These are phyloP conservation scores for Penicillium ochrochloron DNA, from an alignment of 495 filamentous ascomycete genomes.

Conservation along the genomic window DNA sequence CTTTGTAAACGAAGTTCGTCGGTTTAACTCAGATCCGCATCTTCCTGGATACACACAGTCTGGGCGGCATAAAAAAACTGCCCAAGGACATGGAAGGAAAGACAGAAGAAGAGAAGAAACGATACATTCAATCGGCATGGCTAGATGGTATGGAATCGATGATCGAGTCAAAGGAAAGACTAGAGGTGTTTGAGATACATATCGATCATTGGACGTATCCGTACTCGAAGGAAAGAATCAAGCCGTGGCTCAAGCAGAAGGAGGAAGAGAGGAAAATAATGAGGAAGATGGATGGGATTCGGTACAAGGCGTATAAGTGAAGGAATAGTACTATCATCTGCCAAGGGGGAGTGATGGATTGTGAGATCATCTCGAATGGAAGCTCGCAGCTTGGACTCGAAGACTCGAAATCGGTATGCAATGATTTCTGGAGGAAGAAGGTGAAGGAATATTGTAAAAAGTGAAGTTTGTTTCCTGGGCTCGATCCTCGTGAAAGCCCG, in stretches of 20 bases:
- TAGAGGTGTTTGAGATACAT: slow-evolving; percentile 14
- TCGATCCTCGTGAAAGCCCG: background rate
- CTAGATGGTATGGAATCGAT: background rate
- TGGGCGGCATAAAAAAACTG: background rate
- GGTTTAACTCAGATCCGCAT: background rate
- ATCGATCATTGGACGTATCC: slow-evolving; percentile 7
- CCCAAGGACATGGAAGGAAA: background rate
- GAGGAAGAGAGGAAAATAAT: slow-evolving; percentile 7
- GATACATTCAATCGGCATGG: background rate
- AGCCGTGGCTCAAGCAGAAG: slow-evolving; percentile 10
- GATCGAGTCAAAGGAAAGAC: background rate
- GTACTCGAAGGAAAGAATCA: slow-evolving; percentile 1
- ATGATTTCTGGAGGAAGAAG: slow-evolving; percentile 1
- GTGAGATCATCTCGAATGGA: slow-evolving; percentile 5
- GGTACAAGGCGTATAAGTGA: slow-evolving; percentile 12
- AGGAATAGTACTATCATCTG: slow-evolving; percentile 7
- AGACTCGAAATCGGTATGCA: background rate
- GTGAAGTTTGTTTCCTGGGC: background rate
- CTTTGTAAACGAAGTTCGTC: background rate
- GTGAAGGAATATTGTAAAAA: background rate
- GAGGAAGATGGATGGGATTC: background rate
- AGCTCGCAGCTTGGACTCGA: slow-evolving; percentile 10
- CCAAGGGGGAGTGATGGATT: background rate
- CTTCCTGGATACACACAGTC: background rate
- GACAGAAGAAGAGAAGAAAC: background rate